Evolutionary conservation across 495 filamentous ascomycete genomes (phyloP), one percentile per base, ranked within the genome.

Genomic region (Hyaloscypha bicolor): DNA sequence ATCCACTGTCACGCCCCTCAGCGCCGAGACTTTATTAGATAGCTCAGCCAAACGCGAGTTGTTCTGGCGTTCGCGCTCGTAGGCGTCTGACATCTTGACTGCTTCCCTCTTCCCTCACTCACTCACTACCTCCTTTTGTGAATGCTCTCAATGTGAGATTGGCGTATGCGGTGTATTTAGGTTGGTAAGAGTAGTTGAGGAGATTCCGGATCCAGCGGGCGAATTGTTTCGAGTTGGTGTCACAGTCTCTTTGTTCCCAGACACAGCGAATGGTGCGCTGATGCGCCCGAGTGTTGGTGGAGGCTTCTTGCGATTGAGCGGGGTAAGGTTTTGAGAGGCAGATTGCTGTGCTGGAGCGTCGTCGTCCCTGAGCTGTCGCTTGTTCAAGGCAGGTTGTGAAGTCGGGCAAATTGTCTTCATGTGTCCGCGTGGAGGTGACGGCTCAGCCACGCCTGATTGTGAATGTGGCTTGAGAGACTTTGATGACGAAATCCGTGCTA

Each of bases 1-100:
- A 80, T 98, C 92, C 55, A 97, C 88, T n/a, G 95, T 99, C n/a
- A 99, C 93, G 70, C 89, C 89, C 73, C 94, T 93, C 61, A 99
- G 85, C 39, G 93, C 92, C 55, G 91, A 91, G 35, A 97, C 93
- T 78, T 99, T 99, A 31, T 85, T 83, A 19, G 91, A 89, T 29
- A 99, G 90, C 73, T 96, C 93, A 72, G 93, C 89, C 60, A 99
- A 90, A 75, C 95, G 93, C 73, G 92, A 89, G 80, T 97, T 97
- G 81, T 99, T 99, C 80, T 99, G 95, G 78, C 85, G 83, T 77
- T 99, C 94, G 75, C 94, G 92, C 82, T 97, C 93, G 82, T 96
- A 99, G 70, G 93, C 88, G 78, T 97, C 94, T 37, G 93, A 93
- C 94, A 97, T 97, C 16, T 22, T 68, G 71, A n/a, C 29, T 42